Evolutionary conservation across 2,329 filamentous ascomycete species (phyloP).

Genomic region (Alternaria conjuncta): DNA sequence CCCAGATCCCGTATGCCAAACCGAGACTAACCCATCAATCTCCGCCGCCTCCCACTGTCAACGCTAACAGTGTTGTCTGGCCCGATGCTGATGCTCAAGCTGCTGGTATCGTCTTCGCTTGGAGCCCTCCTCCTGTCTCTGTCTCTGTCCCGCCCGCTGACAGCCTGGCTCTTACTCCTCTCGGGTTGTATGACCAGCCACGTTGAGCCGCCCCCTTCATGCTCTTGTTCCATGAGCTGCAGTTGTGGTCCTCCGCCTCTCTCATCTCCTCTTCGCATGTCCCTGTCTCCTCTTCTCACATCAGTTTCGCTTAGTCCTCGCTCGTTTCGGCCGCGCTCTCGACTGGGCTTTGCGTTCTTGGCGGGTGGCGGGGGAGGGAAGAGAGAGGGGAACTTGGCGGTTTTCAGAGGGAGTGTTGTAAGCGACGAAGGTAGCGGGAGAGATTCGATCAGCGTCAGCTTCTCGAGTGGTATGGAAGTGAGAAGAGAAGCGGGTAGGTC

Average conservation of each 20-base stretch:
- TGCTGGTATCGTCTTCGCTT: conserved; percentile 41
- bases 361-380: conserved; percentile 39
- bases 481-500: conserved; percentile 41
- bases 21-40: conserved; percentile 34
- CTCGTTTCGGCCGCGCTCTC: conserved; percentile 22
- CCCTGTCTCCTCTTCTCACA: conserved; percentile 5
- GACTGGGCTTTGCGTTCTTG: conserved; percentile 26
- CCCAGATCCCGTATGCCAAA: neutral
- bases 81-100: conserved; percentile 46
- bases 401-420: conserved; percentile 38
- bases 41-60: conserved; percentile 43
- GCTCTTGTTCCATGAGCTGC: conserved; percentile 46
- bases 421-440: conserved; percentile 36
- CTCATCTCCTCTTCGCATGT: conserved; percentile 10
- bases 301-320: conserved; percentile 7
- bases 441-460: conserved; percentile 44
- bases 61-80: conserved; percentile 48
- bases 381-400: conserved; percentile 33
- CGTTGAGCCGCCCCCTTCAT: conserved; percentile 41
- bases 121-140: conserved; percentile 24
- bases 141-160: conserved; percentile 11
- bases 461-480: conserved; percentile 40
- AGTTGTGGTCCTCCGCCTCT: conserved; percentile 30
- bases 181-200: conserved; percentile 49
- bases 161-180: conserved; percentile 41